phyloP scores from a whole-genome alignment of 192 early-diverging fungal species.

The Backusella tarrabulga region DNA sequence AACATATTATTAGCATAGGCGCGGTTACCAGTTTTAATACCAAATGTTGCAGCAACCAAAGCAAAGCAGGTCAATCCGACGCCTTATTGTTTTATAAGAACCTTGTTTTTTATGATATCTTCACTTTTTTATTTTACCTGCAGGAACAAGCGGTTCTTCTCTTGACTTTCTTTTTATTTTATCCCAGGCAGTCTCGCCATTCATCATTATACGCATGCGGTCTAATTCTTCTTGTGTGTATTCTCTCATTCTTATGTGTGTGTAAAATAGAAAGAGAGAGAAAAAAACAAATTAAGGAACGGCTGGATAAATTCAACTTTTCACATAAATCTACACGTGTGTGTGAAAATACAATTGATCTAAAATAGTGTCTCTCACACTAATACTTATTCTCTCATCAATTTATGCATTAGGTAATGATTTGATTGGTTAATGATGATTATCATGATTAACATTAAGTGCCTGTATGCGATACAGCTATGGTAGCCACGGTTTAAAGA shows the following conservation, averaged over 20 bases:
- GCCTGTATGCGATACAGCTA: no score
- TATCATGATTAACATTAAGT: background rate
- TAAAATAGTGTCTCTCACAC: background rate
- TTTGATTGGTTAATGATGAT: background rate
- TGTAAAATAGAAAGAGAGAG: background rate
- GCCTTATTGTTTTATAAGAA: slow-evolving; percentile 13
- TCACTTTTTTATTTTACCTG: slow-evolving; percentile 17
- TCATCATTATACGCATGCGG: slow-evolving; percentile 19
- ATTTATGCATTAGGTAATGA: background rate
- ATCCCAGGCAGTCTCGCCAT: slow-evolving; percentile 26
- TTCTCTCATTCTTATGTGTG: slow-evolving; percentile 1
- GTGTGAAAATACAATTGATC: background rate
- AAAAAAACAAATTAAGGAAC: background rate
- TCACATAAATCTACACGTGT: background rate
- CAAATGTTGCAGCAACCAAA: slow-evolving; percentile 37
- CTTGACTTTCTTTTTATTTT: slow-evolving; percentile 34
- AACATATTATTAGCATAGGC: slow-evolving; percentile 41
- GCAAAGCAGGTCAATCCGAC: slow-evolving; percentile 42
- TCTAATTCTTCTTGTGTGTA: slow-evolving; percentile 25
- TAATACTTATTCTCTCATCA: background rate
- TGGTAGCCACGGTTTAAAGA: background rate
- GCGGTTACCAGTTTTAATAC: slow-evolving; percentile 28
- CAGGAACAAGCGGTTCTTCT: slow-evolving; percentile 40
- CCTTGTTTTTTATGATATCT: background rate
- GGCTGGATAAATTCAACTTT: background rate